A percentile compares a stretch with the other conserved stretches of the same genome.
phyloP scores from a whole-genome alignment of 805 yeast genomes.

The Grigorovia humatica region DNA sequence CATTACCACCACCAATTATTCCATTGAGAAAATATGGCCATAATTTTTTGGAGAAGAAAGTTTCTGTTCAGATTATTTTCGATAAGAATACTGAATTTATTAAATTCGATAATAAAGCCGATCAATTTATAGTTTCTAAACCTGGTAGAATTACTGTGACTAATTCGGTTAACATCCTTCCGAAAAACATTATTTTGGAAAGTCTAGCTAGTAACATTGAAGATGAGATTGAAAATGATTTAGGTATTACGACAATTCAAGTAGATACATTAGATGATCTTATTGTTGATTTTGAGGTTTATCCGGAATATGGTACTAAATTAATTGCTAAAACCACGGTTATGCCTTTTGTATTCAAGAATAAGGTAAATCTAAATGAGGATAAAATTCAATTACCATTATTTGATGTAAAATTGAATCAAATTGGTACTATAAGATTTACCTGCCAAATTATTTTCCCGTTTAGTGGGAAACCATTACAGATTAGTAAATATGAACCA shows the following conservation, averaged over 20 bases:
- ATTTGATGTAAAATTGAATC: constrained; percentile 68
- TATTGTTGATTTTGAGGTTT: constrained; percentile 75
- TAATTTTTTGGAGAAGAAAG: constrained; percentile 84
- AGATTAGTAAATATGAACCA: constrained; percentile 75
- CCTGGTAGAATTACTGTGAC: constrained; percentile 81
- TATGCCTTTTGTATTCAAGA: constrained; percentile 39
- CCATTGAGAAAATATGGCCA: constrained; percentile 94
- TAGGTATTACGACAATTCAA: constrained; percentile 38
- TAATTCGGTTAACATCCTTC: constrained; percentile 65
- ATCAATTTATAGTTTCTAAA: constrained; percentile 32
- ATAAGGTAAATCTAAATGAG: constrained; percentile 31
- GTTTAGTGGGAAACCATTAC: constrained; percentile 73
- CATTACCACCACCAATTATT: constrained; percentile 91
- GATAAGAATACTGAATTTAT: constrained; percentile 39
- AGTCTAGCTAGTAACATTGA: not conserved
- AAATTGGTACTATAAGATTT: constrained; percentile 72
- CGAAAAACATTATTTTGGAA: constrained; percentile 62
- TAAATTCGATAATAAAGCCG: constrained; percentile 34
- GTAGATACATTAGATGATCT: constrained; percentile 68
- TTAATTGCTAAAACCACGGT: constrained; percentile 84
- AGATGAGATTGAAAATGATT: constrained; percentile 28
- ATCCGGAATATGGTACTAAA: constrained; percentile 91
- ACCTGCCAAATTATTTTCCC: constrained; percentile 80
- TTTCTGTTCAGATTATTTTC: constrained; percentile 67
- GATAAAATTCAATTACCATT: constrained; percentile 49